Percentiles rank a stretch among this genome's conserved stretches.
phyloP scores from a whole-genome alignment of 768 basidiomycete genomes.

The Hygrocybe punicea region DNA sequence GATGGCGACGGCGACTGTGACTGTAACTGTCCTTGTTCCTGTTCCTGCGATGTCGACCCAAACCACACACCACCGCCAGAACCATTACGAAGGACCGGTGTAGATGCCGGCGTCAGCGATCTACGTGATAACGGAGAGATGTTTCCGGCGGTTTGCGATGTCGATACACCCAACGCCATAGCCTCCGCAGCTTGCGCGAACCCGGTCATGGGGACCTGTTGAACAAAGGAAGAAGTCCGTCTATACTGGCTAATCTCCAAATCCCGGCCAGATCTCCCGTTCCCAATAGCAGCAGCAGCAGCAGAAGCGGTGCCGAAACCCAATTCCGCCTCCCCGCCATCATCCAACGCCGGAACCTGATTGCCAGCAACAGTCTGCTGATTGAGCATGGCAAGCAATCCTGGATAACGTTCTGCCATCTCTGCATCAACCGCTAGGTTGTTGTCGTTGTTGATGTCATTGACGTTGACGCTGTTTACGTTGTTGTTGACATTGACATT shows the following conservation, averaged over 20 bases:
- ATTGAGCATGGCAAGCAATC: not conserved
- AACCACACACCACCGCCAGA: too few relatives aligned
- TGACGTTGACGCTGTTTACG: not conserved
- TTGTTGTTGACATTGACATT: too few relatives aligned
- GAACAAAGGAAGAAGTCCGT: not conserved
- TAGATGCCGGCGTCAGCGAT: not conserved
- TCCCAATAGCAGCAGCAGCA: not conserved
- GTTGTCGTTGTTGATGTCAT: not conserved
- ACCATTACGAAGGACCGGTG: not conserved
- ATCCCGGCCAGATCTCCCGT: not conserved
- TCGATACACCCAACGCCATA: not conserved
- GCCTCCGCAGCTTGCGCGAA: not conserved
- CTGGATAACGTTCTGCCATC: not conserved
- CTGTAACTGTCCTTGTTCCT: too few relatives aligned
- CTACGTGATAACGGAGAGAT: not conserved
- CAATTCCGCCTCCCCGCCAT: too few relatives aligned
- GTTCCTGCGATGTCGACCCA: too few relatives aligned
- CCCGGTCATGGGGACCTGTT: not conserved
- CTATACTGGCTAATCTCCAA: not conserved
- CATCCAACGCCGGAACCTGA: too few relatives aligned
- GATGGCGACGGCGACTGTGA: too few relatives aligned
- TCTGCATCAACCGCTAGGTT: not conserved
- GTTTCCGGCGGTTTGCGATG: not conserved
- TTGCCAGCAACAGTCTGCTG: not conserved
- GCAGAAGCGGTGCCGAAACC: not conserved